Base-by-base conservation (phyloP, 2,329 filamentous ascomycete species). In the Myriosclerotinia curreyana region DNA sequence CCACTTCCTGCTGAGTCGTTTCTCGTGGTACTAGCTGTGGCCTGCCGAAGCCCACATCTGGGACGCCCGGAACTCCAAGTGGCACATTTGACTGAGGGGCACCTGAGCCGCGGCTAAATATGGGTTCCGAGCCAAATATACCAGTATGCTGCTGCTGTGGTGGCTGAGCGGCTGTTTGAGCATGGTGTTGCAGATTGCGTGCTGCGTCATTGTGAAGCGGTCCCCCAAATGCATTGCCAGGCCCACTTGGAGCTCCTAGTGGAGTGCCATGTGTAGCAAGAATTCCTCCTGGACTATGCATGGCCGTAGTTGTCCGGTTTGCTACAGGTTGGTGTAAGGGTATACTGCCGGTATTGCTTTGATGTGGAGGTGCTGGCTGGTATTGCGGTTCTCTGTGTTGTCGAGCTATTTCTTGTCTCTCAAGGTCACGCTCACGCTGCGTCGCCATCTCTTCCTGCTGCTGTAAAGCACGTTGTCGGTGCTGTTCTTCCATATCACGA, bases 311-410 rank as follows among this genome's bases (percentile, higher is more conserved):
- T 67, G 92, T 81, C 77, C 93, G 82, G 74, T 92, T 86, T 67
- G 94, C 94, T 65, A 97, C 92, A 6, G 94, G 94, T 76, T 98
- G 94, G 77, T 98, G 94, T 71, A 98, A 88, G 62, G 93, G 92
- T 62, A 96, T 91, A 3, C 93, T 92, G 64, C 89, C 91, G 48
- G 91, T 88, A 74, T 91, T 93, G 77, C 89, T 95, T 76, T 97
- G 93, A 74, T 95, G 92, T 34, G 89, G 86, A 66, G 90, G 84
- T 59, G 76, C 74, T 25, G 85, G 83, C 70, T 87, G 88, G 72
- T 86, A 87, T 46, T 59, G 83, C 51, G 88, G 83, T 51, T 88
- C 86, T 74, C 84, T 81, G 65, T 84, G 80, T 69, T 83, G 81
- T 69, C 83, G 80, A 69, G 91, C 86, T 69, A 84, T 67, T 49